Percentiles rank a stretch among this genome's conserved stretches.
phyloP scores from a whole-genome alignment of 805 yeast species.

The Ogataea angusta region DNA sequence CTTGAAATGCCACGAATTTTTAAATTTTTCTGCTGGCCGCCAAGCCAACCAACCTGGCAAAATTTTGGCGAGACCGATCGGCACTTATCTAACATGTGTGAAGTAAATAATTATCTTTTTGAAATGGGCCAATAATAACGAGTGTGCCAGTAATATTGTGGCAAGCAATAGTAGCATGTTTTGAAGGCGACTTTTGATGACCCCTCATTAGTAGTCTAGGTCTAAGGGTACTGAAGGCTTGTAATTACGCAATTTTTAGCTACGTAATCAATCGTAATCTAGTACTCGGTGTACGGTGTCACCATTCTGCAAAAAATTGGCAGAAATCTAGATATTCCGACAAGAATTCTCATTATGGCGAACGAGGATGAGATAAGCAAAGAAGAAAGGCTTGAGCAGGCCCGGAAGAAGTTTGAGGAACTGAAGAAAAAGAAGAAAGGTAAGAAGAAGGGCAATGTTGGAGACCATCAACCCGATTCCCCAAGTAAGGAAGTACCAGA shows the following conservation, averaged over 20 bases:
- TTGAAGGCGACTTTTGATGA: no score
- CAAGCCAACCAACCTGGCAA: constrained; percentile 10
- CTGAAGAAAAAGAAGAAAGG: constrained; percentile 31
- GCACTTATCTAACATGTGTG: constrained; percentile 5
- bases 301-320: no score
- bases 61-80: constrained; percentile 5
- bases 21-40: constrained; percentile 1
- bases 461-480: not conserved
- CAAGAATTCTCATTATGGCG: constrained; percentile 3
- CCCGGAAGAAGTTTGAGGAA: constrained; percentile 36
- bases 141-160: no score
- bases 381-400: constrained; percentile 35
- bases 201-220: no score
- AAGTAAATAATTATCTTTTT: no score
- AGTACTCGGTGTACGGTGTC: no score
- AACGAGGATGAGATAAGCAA: constrained; percentile 29
- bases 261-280: no score
- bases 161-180: no score
- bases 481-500: constrained; percentile 3
- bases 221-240: no score
- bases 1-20: constrained; percentile 6
- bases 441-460: constrained; percentile 17
- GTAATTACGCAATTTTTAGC: no score
- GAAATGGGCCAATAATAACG: no score
- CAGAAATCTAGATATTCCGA: no score